These are phyloP conservation scores for Acacia acuminata DNA, from an alignment of 306 rosid species.

Conservation along the genomic window DNA sequence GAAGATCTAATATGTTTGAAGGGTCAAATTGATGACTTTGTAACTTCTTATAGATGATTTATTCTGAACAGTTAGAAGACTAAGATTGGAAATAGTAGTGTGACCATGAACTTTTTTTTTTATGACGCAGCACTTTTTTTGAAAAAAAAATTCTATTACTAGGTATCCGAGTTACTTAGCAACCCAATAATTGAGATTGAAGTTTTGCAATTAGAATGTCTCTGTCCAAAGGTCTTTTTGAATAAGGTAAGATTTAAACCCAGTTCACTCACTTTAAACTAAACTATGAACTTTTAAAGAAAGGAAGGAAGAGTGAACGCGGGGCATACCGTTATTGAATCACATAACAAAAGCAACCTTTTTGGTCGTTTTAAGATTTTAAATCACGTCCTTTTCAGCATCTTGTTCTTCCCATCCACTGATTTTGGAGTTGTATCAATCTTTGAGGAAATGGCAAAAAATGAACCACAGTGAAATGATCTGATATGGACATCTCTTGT, in stretches of 20 bases:
- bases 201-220: too few species aligned
- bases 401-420: slow-evolving; percentile 24
- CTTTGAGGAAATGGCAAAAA: slow-evolving; percentile 13
- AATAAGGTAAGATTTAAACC: too few species aligned
- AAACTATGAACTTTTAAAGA: not conserved
- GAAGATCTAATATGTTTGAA: not conserved
- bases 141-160: too few species aligned
- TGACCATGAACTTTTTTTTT: not conserved
- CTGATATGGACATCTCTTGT: slow-evolving; percentile 36
- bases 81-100: not conserved
- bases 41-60: not conserved
- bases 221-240: too few species aligned
- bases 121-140: too few species aligned
- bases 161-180: too few species aligned
- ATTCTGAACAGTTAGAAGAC: not conserved
- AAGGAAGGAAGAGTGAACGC: not conserved
- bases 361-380: slow-evolving; percentile 22
- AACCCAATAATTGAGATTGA: too few species aligned
- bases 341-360: slow-evolving; percentile 29
- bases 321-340: not conserved
- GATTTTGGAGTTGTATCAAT: slow-evolving; percentile 2
- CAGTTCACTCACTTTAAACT: too few species aligned
- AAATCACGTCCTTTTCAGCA: slow-evolving; percentile 34
- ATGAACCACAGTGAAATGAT: slow-evolving; percentile 27
- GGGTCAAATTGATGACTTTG: not conserved